Base-by-base conservation (phyloP, 345 rosid genomes). In the Brassica nigra region DNA sequence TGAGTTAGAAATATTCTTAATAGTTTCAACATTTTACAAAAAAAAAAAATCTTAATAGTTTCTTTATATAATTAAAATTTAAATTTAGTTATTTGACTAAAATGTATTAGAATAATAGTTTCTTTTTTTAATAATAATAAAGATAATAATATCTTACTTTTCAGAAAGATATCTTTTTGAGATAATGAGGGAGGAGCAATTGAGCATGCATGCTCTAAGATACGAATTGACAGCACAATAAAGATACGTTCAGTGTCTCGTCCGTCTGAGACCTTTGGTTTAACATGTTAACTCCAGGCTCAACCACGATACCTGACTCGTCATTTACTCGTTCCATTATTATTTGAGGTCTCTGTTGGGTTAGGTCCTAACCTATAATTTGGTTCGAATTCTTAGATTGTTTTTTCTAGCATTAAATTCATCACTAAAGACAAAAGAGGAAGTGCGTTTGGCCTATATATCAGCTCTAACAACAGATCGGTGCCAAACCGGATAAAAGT, bases 281-380 rank as follows among this genome's bases (percentile, higher is more conserved):
- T 12, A 14, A 52, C 57, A 52, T 52, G 20, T 52, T 52, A 52
- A 52, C 18, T 52, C 8, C n/a, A 42, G 3, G n/a, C 49, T 42
- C 49, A 39, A 39, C 47, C 10, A 62, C 67, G 67, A 62, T 12
- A 33, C 68, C 69, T 65, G 44, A 34, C 29, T 16, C 28, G 44
- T 12, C 34, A 67, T 67, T 67, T 27, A 67, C 34, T 67, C 71
- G 57, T 29, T 52, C 34, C 4, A 67, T 67, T 23, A 42, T 23
- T 66, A n/a, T 18, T n/a, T n/a, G n/a, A 15, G 55, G 55, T n/a
- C 55, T 49, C 16, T 52, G 57, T 52, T 15, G 8, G 18, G n/a
- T 52, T n/a, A 15, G 8, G 55, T 47, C 54, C 16, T 47, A 14
- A 47, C 55, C 55, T 47, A 47, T 47, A 4, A 47, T 47, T 47